phyloP scores from a whole-genome alignment of 2,329 filamentous ascomycete species.

The Aureobasidium sp. region DNA sequence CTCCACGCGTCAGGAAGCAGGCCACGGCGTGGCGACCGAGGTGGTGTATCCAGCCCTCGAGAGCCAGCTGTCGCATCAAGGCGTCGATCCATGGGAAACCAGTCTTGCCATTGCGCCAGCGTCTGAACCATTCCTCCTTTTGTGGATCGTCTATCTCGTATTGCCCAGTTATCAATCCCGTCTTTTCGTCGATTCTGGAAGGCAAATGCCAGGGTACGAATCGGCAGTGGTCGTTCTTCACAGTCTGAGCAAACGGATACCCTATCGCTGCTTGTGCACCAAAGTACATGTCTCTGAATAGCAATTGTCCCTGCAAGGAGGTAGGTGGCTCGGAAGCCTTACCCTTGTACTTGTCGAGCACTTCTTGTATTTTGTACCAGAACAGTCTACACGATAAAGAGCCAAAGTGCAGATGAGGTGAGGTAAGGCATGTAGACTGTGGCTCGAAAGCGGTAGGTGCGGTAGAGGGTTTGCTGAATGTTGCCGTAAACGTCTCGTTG shows the following conservation, averaged over 20 bases:
- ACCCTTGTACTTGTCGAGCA: conserved; percentile 50
- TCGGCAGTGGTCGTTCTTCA: conserved; percentile 56
- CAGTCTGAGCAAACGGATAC: conserved; percentile 53
- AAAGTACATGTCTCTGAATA: conserved; percentile 81
- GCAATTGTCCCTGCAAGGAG: conserved; percentile 61
- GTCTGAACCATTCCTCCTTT: conserved; percentile 56
- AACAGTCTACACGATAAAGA: conserved; percentile 61
- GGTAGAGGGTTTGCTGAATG: conserved; percentile 67
- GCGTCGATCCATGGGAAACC: conserved; percentile 77
- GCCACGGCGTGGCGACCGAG: conserved; percentile 68
- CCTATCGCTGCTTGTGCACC: conserved; percentile 63
- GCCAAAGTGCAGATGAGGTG: conserved; percentile 67
- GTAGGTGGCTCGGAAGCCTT: conserved; percentile 52
- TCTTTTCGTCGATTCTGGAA: conserved; percentile 45
- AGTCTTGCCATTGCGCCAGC: conserved; percentile 61
- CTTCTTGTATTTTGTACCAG: conserved; percentile 61
- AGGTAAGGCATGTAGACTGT: conserved; percentile 63
- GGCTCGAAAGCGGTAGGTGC: conserved; percentile 66
- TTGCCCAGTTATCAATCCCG: conserved; percentile 44
- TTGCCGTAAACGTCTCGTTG: conserved; percentile 58
- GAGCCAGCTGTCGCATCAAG: conserved; percentile 63
- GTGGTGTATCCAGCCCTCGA: conserved; percentile 74
- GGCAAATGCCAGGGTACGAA: conserved; percentile 74
- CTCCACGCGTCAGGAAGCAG: conserved; percentile 70
- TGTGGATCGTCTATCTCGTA: conserved; percentile 55